phyloP scores from a whole-genome alignment of 768 basidiomycete genomes.

The Suillus clintonianus region DNA sequence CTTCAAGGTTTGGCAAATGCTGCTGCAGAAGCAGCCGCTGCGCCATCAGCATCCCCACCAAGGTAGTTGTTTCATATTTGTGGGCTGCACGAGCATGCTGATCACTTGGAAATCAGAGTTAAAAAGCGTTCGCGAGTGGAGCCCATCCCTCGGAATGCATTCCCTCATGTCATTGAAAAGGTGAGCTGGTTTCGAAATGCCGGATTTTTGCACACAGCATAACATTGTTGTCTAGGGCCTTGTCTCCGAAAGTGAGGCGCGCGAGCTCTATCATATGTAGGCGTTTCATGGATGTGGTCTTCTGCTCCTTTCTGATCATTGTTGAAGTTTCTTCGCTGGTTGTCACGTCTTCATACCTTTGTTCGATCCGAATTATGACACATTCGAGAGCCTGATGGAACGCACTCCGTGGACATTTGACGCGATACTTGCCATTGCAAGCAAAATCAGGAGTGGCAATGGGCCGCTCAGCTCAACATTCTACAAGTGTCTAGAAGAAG shows the following conservation, averaged over 20 bases:
- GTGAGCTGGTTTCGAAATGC: constrained; percentile 31
- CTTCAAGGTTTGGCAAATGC: constrained; percentile 93
- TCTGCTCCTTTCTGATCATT: constrained; percentile 5
- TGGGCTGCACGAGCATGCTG: neutral
- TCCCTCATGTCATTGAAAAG: constrained; percentile 90
- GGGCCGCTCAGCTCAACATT: constrained; percentile 83
- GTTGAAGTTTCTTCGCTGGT: constrained; percentile 85
- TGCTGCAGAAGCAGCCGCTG: constrained; percentile 89
- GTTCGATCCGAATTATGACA: constrained; percentile 92
- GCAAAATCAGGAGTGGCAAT: constrained; percentile 89
- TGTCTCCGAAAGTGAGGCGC: constrained; percentile 81
- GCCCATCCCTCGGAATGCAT: constrained; percentile 81
- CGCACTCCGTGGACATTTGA: constrained; percentile 96
- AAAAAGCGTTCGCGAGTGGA: constrained; percentile 87
- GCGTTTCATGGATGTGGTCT: constrained; percentile 25
- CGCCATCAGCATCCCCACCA: constrained; percentile 62
- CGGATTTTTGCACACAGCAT: neutral
- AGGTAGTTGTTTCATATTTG: constrained; percentile 41
- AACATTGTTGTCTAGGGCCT: constrained; percentile 57
- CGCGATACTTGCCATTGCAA: constrained; percentile 88
- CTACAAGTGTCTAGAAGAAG: constrained; percentile 91
- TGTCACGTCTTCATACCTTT: constrained; percentile 96
- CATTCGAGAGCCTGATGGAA: constrained; percentile 88
- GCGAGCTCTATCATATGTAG: constrained; percentile 90
- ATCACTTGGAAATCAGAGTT: constrained; percentile 44